A percentile compares a stretch with the other conserved stretches of the same genome.
These are phyloP conservation scores for Perilla frutescens DNA, from an alignment of 257 asterid genomes.

Conservation along the genomic window DNA sequence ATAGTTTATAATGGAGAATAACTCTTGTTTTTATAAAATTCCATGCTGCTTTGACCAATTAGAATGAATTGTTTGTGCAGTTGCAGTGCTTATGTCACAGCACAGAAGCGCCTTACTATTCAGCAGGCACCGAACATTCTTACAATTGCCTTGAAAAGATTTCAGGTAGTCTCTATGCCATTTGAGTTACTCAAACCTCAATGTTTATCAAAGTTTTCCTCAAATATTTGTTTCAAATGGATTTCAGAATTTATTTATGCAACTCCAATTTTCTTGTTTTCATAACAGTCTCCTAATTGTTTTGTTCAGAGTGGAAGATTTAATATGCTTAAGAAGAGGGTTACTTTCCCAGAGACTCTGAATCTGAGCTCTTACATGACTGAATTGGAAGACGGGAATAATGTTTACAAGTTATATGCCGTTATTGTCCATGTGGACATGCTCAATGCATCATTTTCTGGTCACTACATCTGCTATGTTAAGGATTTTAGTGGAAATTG, in stretches of 20 bases:
- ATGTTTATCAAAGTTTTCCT: background rate
- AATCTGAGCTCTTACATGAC: conserved; percentile 78
- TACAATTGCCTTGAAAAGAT: conserved; percentile 95
- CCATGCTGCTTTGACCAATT: conserved; percentile 27
- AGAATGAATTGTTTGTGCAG: conserved; percentile 57
- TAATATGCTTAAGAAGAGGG: conserved; percentile 88
- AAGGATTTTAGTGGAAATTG: conserved; percentile 82
- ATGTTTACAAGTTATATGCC: conserved; percentile 84
- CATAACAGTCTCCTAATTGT: conserved; percentile 15
- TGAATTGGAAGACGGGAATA: conserved; percentile 61
- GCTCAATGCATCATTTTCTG: conserved; percentile 84
- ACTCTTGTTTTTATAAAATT: conserved; percentile 1
- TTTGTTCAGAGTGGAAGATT: conserved; percentile 83
- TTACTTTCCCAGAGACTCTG: conserved; percentile 80
- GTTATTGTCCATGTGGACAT: conserved; percentile 88
- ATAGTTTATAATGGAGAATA: background rate
- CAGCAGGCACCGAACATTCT: conserved; percentile 89
- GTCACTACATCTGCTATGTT: conserved; percentile 89
- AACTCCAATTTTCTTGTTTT: conserved; percentile 3
- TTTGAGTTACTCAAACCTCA: conserved; percentile 15
- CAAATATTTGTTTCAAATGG: background rate
- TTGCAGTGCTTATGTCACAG: conserved; percentile 93
- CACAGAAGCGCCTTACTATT: conserved; percentile 89
- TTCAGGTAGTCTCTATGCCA: conserved; percentile 64
- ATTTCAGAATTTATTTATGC: background rate